Conservation (phyloP, 148 eudicot species). For the Silene conica region DNA sequence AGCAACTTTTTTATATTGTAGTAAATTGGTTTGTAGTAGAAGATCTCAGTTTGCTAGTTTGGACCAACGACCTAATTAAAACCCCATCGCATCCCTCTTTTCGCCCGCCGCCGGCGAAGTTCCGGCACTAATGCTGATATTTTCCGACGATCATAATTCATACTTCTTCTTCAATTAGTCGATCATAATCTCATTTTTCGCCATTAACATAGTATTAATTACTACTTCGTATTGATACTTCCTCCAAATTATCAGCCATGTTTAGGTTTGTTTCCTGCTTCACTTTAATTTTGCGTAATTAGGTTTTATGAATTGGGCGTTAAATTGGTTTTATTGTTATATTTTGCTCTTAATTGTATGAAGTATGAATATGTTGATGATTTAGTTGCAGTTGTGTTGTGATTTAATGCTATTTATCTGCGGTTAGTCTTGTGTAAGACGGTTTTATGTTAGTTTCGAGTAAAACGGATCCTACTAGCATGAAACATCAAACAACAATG, state of each 20-base stretch:
- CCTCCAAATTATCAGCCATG: conserved; percentile 9
- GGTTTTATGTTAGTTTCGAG: too few species aligned
- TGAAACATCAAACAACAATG: too few species aligned
- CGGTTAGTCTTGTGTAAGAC: too few species aligned
- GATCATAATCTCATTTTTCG: not conserved
- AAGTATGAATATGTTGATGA: not conserved
- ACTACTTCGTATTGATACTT: too few species aligned
- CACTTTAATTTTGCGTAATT: not conserved
- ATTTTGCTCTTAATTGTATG: not conserved
- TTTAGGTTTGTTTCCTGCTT: conserved; percentile 16
- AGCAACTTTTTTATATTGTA: not conserved
- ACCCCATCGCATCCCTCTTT: not conserved
- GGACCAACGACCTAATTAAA: not conserved
- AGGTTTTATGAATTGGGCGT: conserved; percentile 5
- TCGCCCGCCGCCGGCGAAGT: too few species aligned
- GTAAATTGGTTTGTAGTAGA: not conserved
- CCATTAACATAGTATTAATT: too few species aligned
- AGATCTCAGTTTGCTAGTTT: not conserved
- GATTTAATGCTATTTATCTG: not conserved
- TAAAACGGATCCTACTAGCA: too few species aligned
- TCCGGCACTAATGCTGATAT: not conserved
- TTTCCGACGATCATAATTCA: not conserved
- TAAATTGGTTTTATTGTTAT: not conserved
- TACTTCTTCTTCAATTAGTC: not conserved
- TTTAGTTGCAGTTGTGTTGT: not conserved